phyloP scores from a whole-genome alignment of 805 yeast genomes.

The Schwanniomyces polymorphus region DNA sequence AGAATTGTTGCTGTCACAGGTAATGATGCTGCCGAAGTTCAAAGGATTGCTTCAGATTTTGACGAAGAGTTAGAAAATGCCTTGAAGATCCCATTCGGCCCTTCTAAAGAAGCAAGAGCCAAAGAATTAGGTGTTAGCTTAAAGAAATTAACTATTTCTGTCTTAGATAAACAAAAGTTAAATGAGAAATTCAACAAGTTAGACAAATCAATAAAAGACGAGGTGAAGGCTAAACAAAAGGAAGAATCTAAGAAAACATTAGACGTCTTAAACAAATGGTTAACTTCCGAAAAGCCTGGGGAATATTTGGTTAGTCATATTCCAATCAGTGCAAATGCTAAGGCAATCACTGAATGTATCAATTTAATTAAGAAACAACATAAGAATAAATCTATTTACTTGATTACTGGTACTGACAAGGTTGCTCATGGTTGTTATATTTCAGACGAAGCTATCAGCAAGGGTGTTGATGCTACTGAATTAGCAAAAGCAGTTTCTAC shows the following conservation, averaged over 20 bases:
- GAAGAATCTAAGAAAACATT: slow-evolving; percentile 79
- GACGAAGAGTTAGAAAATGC: slow-evolving; percentile 59
- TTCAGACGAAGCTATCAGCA: slow-evolving; percentile 64
- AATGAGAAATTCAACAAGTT: slow-evolving; percentile 72
- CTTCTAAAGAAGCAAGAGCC: slow-evolving; percentile 74
- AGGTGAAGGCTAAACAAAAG: slow-evolving; percentile 83
- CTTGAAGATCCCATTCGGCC: slow-evolving; percentile 66
- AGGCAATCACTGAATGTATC: slow-evolving; percentile 92
- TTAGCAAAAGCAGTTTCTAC: slow-evolving; percentile 70
- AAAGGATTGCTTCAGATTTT: slow-evolving; percentile 76
- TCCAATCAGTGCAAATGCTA: slow-evolving; percentile 77
- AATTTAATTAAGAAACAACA: slow-evolving; percentile 75
- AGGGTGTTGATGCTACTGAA: slow-evolving; percentile 74
- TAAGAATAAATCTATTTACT: slow-evolving; percentile 72
- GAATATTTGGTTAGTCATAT: slow-evolving; percentile 70
- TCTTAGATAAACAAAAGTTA: slow-evolving; percentile 73
- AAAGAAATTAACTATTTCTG: slow-evolving; percentile 80
- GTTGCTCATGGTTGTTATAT: slow-evolving; percentile 96
- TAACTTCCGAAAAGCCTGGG: slow-evolving; percentile 50
- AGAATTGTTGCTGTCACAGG: slow-evolving; percentile 98
- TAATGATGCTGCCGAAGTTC: slow-evolving; percentile 84
- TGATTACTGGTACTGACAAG: slow-evolving; percentile 76
- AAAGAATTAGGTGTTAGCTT: slow-evolving; percentile 83
- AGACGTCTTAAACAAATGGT: slow-evolving; percentile 73
- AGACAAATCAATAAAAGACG: slow-evolving; percentile 87